phyloP scores from a whole-genome alignment of 1,139 yeast genomes.

The Pneumocystis canis region DNA sequence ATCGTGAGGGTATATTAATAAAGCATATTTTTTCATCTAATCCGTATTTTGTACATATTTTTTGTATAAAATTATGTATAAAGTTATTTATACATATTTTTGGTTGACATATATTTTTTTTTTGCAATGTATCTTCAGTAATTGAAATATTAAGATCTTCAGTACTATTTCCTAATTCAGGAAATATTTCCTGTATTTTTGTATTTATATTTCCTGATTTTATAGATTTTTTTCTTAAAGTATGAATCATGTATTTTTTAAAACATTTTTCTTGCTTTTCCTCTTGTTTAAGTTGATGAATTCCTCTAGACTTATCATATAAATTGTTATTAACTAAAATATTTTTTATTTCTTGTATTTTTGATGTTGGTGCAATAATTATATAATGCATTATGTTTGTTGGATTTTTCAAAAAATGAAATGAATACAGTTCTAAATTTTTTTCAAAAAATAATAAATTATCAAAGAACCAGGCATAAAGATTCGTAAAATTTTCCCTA shows the following conservation, averaged over 20 bases:
- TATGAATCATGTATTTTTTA: background rate
- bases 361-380: background rate
- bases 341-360: constrained; percentile 1
- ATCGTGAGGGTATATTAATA: background rate
- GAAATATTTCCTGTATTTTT: background rate
- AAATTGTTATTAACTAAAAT: background rate
- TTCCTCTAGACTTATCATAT: background rate
- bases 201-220: background rate
- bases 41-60: background rate
- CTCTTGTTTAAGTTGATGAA: background rate
- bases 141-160: background rate
- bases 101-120: background rate
- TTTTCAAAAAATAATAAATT: background rate
- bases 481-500: background rate
- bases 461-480: background rate
- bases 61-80: background rate
- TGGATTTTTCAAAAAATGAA: background rate
- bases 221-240: background rate
- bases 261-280: background rate
- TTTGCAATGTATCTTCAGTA: background rate
- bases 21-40: background rate
- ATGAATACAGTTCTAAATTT: background rate
- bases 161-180: background rate
- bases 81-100: background rate
- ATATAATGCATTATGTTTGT: background rate